Conservation (phyloP, 306 rosid species). For the Casuarina glauca region DNA sequence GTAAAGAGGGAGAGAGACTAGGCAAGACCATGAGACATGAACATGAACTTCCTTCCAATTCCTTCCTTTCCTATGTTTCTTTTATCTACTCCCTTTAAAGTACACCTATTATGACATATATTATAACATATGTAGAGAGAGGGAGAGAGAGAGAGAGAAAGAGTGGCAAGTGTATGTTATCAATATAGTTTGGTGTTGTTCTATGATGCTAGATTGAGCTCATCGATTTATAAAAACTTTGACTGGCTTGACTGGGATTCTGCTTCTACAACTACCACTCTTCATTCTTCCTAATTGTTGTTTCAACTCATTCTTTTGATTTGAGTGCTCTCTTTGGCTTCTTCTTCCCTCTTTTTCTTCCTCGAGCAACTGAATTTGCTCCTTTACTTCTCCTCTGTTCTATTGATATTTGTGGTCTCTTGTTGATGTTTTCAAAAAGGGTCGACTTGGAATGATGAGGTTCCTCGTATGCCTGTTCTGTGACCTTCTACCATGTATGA, state of each 20-base stretch:
- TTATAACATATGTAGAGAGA: background rate
- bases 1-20: slow-evolving; percentile 1
- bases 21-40: background rate
- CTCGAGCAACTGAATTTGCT: slow-evolving; percentile 94
- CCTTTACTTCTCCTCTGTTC: slow-evolving; percentile 49
- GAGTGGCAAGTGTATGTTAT: slow-evolving; percentile 30
- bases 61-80: slow-evolving; percentile 27
- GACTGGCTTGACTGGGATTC: slow-evolving; percentile 43
- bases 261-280: slow-evolving; percentile 12
- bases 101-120: slow-evolving; percentile 21
- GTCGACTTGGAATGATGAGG: slow-evolving; percentile 65
- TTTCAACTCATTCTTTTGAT: slow-evolving; percentile 39
- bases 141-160: slow-evolving; percentile 17
- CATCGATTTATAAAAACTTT: slow-evolving; percentile 50
- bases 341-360: slow-evolving; percentile 66
- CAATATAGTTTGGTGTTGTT: slow-evolving; percentile 13
- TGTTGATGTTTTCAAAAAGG: slow-evolving; percentile 47
- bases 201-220: slow-evolving; percentile 33
- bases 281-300: slow-evolving; percentile 13
- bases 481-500: slow-evolving; percentile 54
- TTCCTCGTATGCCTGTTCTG: slow-evolving; percentile 54
- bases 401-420: slow-evolving; percentile 72
- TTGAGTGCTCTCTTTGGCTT: slow-evolving; percentile 64
- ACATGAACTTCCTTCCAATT: slow-evolving; percentile 43
- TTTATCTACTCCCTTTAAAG: slow-evolving; percentile 35